Evolutionary conservation across 768 basidiomycete species (phyloP).

Genomic region (Mycena sanguinolenta): DNA sequence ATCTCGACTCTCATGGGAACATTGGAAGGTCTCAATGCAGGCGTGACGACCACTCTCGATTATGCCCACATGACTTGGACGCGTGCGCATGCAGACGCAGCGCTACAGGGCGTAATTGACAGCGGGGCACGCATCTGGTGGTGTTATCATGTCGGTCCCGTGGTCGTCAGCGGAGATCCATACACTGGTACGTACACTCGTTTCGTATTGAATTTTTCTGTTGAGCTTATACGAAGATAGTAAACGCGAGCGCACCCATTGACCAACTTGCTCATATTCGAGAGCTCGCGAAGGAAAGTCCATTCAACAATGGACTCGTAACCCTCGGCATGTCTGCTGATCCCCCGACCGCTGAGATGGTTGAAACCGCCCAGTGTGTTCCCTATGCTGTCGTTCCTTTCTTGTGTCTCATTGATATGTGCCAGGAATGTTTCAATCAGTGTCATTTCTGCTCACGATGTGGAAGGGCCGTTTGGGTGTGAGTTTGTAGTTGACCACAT

Average conservation of each 20-base stretch:
- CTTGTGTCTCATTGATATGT: background rate
- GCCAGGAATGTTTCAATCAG: conserved; percentile 18
- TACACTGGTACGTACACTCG: background rate
- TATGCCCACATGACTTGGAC: conserved; percentile 28
- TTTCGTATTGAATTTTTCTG: background rate
- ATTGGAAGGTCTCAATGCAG: too few relatives aligned
- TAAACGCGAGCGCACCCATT: conserved; percentile 20
- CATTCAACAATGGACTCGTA: conserved; percentile 22
- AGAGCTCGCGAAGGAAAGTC: conserved; percentile 16
- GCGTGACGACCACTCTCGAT: conserved; percentile 27
- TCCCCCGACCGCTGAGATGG: conserved; percentile 8
- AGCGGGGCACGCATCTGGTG: conserved; percentile 21
- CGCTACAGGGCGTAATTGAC: conserved; percentile 17
- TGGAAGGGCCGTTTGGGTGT: conserved; percentile 13
- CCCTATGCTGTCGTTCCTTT: too few relatives aligned
- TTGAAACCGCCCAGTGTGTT: conserved; percentile 24
- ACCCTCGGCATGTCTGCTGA: conserved; percentile 16
- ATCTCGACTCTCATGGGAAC: conserved; percentile 23
- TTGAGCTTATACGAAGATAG: background rate
- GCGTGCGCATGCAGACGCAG: conserved; percentile 14
- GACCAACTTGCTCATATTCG: conserved; percentile 25
- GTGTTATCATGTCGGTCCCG: conserved; percentile 19
- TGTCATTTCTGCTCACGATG: conserved; percentile 15
- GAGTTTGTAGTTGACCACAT: background rate
- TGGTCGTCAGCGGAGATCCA: conserved; percentile 24